Evolutionary conservation across 2,329 filamentous ascomycete species (phyloP), one percentile per base, ranked within the genome.

Genomic region (Clathrospora elynae): DNA sequence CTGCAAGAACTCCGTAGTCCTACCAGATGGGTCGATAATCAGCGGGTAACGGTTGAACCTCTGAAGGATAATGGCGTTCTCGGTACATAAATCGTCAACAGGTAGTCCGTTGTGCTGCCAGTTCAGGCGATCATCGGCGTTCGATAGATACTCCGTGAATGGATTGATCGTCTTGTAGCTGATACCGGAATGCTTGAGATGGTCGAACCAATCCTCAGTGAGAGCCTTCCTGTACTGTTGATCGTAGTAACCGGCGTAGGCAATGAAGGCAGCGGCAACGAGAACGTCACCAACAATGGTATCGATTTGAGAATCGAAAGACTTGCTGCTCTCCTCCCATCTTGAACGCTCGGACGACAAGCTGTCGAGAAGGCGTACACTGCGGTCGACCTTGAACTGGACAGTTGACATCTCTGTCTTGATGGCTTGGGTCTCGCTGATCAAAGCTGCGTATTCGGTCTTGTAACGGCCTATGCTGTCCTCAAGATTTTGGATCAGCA

Each of bases 1-100:
- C 71, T 95, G 88, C 63, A 99, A 71, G 76, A 97, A 99, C 61
- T 99, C 93, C 1, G 90, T 93, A 14, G 92, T 90, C 55, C 93
- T 84, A 28, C 93, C 93, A 10, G 93, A 97, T 1, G 95, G 95
- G 71, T 99, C 93, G 68, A 99, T 96, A 71, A 99, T 97, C 48
- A 99, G 82, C 30, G 95, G 93, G 70, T 99, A 99, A 53, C 93
- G 84, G 75, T 99, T 99, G 84, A 96, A 99, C 45, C 93, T 86
- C 77, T 97, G 90, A 49, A 99, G 82, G 56, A 99, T 87, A 64
- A 99, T 96, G 30, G 95, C 93, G 64, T 99, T 99, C 72, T 99
- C 93, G 0, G 93, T 99, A 78, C 93, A 99, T 26, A 99, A 81
- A 66, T 99, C 93, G 67, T 99, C 93, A 4, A 96, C 92, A 2